Percentiles rank a stretch among this genome's conserved stretches.
Evolutionary conservation across 163 green algal species (phyloP).

Genomic region (Trebouxiophyceae sp.): DNA sequence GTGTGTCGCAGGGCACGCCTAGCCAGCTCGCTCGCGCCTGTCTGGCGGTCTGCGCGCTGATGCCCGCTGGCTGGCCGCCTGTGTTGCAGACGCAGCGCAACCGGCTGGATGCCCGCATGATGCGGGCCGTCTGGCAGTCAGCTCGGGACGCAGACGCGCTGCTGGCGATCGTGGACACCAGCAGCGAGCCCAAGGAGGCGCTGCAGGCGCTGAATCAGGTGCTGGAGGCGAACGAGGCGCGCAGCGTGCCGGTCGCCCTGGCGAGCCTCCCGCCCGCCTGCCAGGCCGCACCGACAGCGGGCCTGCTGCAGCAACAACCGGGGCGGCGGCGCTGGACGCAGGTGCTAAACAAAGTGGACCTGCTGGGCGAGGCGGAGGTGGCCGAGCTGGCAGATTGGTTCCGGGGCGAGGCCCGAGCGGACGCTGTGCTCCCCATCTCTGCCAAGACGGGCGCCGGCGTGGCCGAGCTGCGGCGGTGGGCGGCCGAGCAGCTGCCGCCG

Average conservation of each 20-base stretch:
- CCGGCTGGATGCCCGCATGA: constrained; percentile 90
- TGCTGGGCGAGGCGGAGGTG: constrained; percentile 37
- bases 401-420: constrained; percentile 30
- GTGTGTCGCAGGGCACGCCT: constrained; percentile 2
- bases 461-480: constrained; percentile 55
- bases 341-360: constrained; percentile 79
- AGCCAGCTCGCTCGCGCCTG: neutral
- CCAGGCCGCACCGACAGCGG: too few species aligned
- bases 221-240: neutral
- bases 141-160: constrained; percentile 74
- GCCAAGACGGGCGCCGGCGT: constrained; percentile 35
- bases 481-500: constrained; percentile 54
- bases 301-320: too few species aligned
- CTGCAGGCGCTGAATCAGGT: constrained; percentile 50
- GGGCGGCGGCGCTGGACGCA: too few species aligned
- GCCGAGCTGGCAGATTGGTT: constrained; percentile 32
- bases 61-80: too few species aligned
- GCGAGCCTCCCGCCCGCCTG: too few species aligned
- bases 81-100: constrained; percentile 41
- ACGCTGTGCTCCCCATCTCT: constrained; percentile 28
- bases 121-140: constrained; percentile 66
- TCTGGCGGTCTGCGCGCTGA: too few species aligned
- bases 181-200: constrained; percentile 33
- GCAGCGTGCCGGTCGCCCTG: constrained; percentile 16
- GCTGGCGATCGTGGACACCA: constrained; percentile 77